A percentile compares a stretch with the other conserved stretches of the same genome.
Conservation (phyloP, 345 rosid species). For the Eucalyptus pauciflora region DNA sequence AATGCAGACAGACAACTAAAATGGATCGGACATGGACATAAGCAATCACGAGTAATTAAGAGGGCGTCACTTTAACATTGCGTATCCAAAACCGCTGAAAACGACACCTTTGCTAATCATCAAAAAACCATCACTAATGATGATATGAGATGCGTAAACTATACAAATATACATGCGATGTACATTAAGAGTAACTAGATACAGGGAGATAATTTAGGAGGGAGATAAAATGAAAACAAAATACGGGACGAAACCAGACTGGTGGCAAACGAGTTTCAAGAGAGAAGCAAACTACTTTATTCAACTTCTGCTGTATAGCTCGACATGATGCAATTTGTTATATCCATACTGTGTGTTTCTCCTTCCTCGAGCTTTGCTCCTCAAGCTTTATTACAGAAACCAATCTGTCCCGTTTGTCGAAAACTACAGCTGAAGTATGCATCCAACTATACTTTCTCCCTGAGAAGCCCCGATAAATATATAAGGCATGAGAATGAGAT, state of each 20-base stretch:
- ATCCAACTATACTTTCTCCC: not conserved
- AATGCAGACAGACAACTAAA: not conserved
- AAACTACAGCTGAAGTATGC: not conserved
- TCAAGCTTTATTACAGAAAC: not conserved
- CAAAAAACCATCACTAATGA: not conserved
- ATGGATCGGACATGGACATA: not conserved
- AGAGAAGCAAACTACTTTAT: not conserved
- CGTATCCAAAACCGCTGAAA: not conserved
- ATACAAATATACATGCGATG: not conserved
- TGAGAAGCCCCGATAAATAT: not conserved
- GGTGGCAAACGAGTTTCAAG: not conserved
- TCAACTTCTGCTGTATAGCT: not conserved
- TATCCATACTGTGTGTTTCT: not conserved
- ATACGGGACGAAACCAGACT: not conserved
- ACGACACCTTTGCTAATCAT: not conserved
- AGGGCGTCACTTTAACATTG: not conserved
- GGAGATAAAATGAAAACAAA: not conserved
- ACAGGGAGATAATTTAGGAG: not conserved
- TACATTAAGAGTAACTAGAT: not conserved
- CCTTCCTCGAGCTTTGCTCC: not conserved
- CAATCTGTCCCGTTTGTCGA: not conserved
- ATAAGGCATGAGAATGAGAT: not conserved
- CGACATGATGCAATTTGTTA: not conserved
- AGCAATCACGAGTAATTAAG: not conserved
- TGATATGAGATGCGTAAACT: not conserved